A percentile compares a stretch with the other conserved stretches of the same genome.
Evolutionary conservation across 2,329 filamentous ascomycete species (phyloP).

Genomic region (Albifimbria verrucaria): DNA sequence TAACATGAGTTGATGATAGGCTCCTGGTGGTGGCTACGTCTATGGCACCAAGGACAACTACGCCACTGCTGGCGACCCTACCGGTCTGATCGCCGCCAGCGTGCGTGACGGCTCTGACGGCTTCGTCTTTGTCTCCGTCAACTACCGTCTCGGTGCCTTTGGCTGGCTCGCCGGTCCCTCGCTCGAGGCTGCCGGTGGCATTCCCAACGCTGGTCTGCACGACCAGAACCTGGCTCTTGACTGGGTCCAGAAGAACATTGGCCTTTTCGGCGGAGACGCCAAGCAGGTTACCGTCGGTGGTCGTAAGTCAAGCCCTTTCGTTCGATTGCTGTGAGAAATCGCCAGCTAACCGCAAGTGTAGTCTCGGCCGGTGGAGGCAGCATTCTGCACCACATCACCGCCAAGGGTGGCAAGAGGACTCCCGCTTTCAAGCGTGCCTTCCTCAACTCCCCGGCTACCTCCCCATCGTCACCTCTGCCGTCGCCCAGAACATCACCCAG

Average conservation of each 20-base stretch:
- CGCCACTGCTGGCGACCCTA: constrained; percentile 25
- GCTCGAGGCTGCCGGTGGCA: constrained; percentile 31
- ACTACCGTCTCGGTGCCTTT: constrained; percentile 38
- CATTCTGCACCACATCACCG: constrained; percentile 13
- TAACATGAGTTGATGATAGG: constrained; percentile 40
- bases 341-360: too few species aligned
- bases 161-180: constrained; percentile 36
- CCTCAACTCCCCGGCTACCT: constrained; percentile 5
- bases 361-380: constrained; percentile 11
- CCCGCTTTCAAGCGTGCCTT: constrained; percentile 12
- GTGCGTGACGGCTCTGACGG: constrained; percentile 26
- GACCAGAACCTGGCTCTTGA: constrained; percentile 46
- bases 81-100: constrained; percentile 31
- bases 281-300: constrained; percentile 40
- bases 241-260: constrained; percentile 49
- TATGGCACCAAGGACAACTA: constrained; percentile 25
- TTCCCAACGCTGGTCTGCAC: constrained; percentile 46
- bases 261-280: constrained; percentile 47
- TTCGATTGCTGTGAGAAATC: too few species aligned
- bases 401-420: constrained; percentile 6
- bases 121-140: constrained; percentile 36
- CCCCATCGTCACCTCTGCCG: background rate
- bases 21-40: constrained; percentile 42
- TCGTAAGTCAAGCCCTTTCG: too few species aligned
- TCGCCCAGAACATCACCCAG: constrained; percentile 6